Percentiles rank a stretch among this genome's conserved stretches.
phyloP scores from a whole-genome alignment of 805 yeast species.

The Yarrowia sp. region DNA sequence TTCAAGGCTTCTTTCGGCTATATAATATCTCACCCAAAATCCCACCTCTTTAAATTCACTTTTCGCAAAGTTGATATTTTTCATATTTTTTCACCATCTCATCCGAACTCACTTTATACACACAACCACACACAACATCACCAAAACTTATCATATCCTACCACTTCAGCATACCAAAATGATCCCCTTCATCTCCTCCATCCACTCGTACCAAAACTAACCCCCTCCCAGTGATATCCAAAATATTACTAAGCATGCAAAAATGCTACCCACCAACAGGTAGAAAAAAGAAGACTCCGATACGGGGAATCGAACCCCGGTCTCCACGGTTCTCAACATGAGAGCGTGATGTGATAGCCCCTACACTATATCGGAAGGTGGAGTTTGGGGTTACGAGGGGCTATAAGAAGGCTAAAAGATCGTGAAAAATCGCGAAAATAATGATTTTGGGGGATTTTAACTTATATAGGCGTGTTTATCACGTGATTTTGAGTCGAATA shows the following conservation, averaged over 20 bases:
- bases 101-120: not conserved
- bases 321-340: slow-evolving; percentile 21
- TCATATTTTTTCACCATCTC: not conserved
- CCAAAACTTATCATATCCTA: not conserved
- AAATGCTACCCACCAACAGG: not conserved
- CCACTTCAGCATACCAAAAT: too few relatives aligned
- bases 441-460: too few relatives aligned
- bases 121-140: not conserved
- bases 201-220: not conserved
- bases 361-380: slow-evolving; percentile 25
- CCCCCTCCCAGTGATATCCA: not conserved
- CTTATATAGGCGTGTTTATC: too few relatives aligned
- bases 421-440: not conserved
- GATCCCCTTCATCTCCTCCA: not conserved
- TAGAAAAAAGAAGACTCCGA: slow-evolving; percentile 6
- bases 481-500: too few relatives aligned
- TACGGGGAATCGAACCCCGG: slow-evolving; percentile 27
- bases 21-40: too few relatives aligned
- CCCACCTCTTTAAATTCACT: too few relatives aligned
- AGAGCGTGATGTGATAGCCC: slow-evolving; percentile 27
- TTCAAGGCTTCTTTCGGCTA: too few relatives aligned
- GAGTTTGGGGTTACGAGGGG: not conserved
- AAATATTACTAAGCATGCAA: not conserved
- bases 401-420: not conserved
- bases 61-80: not conserved